phyloP scores from a whole-genome alignment of 768 basidiomycete species.

The Mycena haematopus region DNA sequence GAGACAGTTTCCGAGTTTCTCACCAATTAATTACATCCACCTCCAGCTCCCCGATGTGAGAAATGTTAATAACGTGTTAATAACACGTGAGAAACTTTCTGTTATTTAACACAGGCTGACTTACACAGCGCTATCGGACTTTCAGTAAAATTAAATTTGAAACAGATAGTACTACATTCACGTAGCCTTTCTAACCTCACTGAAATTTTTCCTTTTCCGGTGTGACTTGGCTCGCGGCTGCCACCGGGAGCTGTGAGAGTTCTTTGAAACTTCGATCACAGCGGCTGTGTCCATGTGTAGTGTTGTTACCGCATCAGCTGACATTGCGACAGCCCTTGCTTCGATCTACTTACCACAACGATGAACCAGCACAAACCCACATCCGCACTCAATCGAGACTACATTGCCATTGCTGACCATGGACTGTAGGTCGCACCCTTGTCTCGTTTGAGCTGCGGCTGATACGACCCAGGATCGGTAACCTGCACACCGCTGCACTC shows the following conservation, averaged over 20 bases:
- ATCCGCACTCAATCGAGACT: conserved; percentile 59
- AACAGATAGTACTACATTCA: too few relatives aligned
- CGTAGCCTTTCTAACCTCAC: too few relatives aligned
- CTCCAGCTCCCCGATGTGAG: too few relatives aligned
- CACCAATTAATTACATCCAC: too few relatives aligned
- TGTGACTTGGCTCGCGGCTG: background rate
- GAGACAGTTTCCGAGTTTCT: too few relatives aligned
- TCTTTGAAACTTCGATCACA: background rate
- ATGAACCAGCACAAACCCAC: conserved; percentile 64
- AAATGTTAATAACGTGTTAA: too few relatives aligned
- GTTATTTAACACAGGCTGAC: too few relatives aligned
- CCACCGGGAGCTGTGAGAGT: background rate
- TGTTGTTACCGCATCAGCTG: background rate
- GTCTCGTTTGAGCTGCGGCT: background rate
- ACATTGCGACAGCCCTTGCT: background rate
- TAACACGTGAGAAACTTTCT: too few relatives aligned
- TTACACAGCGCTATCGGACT: too few relatives aligned
- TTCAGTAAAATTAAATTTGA: too few relatives aligned
- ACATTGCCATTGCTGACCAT: conserved; percentile 80
- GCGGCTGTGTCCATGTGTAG: background rate
- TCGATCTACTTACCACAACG: background rate
- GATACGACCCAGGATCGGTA: conserved; percentile 66
- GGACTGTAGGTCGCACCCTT: conserved; percentile 59
- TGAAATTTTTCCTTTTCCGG: too few relatives aligned
- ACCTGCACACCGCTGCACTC: conserved; percentile 82